phyloP scores from a whole-genome alignment of 805 yeast species.

The Candida tibetensis region DNA sequence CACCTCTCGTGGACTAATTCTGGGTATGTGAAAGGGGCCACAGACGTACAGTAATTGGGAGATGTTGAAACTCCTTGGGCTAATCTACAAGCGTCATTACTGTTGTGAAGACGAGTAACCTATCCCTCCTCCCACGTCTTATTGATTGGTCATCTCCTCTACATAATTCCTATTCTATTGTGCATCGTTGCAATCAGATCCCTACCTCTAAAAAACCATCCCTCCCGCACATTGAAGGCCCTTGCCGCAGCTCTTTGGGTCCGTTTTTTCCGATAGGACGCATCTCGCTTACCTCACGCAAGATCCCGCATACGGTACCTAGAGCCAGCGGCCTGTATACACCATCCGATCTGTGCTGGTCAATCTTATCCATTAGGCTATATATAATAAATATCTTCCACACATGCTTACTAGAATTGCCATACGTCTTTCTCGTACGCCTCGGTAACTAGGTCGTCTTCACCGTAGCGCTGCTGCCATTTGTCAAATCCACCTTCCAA shows the following conservation, averaged over 20 bases:
- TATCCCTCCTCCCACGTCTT: too few relatives aligned
- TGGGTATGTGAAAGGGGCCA: too few relatives aligned
- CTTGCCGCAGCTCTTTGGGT: too few relatives aligned
- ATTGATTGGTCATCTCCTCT: too few relatives aligned
- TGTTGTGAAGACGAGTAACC: too few relatives aligned
- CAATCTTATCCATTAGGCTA: neutral
- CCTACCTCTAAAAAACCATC: neutral
- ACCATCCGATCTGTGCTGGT: neutral
- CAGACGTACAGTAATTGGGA: too few relatives aligned
- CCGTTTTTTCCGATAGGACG: neutral
- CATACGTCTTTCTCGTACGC: conserved; percentile 37
- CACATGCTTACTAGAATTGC: conserved; percentile 15
- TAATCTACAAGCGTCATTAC: too few relatives aligned
- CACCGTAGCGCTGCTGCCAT: conserved; percentile 80
- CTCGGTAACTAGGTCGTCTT: conserved; percentile 60
- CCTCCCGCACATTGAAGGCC: too few relatives aligned
- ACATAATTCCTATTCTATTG: neutral
- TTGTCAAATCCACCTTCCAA: conserved; percentile 79
- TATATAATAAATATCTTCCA: too few relatives aligned
- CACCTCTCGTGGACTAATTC: too few relatives aligned
- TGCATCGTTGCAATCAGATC: neutral
- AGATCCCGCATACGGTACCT: neutral
- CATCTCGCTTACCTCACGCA: neutral
- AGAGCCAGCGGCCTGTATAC: neutral
- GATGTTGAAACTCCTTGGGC: too few relatives aligned